A percentile compares a stretch with the other conserved stretches of the same genome.
phyloP scores from a whole-genome alignment of 345 rosid species.

The Passiflora organensis region DNA sequence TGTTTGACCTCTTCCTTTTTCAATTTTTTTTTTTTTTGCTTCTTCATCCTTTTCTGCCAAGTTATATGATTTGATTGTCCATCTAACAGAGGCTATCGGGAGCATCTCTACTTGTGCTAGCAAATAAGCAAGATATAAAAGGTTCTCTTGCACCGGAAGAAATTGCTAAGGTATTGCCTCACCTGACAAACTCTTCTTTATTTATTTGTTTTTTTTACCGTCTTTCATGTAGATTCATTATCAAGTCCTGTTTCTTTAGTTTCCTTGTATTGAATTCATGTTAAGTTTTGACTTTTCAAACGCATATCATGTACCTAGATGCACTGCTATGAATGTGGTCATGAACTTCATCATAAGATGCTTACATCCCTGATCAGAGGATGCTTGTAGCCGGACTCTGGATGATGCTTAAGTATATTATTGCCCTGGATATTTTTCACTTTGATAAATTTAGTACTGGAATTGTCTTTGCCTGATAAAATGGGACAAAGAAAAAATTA shows the following conservation, averaged over 20 bases:
- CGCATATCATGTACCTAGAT: too few species aligned
- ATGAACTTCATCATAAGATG: not conserved
- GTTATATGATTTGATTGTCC: constrained; percentile 4
- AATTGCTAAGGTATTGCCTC: constrained; percentile 63
- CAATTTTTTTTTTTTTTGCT: not conserved
- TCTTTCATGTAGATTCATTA: too few species aligned
- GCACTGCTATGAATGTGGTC: not conserved
- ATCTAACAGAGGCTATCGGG: constrained; percentile 74
- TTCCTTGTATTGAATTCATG: not conserved
- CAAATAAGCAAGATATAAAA: constrained; percentile 88
- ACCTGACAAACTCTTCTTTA: not conserved
- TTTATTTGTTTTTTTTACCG: not conserved
- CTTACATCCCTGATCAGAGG: not conserved
- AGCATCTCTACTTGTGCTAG: constrained; percentile 78
- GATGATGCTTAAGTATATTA: not conserved
- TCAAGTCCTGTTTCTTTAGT: not conserved
- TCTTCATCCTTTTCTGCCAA: not conserved
- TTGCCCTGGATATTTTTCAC: not conserved
- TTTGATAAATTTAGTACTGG: not conserved
- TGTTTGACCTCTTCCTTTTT: not conserved
- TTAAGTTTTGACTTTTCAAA: not conserved
- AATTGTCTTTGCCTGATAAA: not conserved
- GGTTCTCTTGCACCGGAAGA: constrained; percentile 81
- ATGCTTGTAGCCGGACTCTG: not conserved
- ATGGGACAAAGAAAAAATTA: not conserved